A percentile compares a stretch with the other conserved stretches of the same genome.
These are phyloP conservation scores for Rhodotorula sp. DNA, from an alignment of 1,284 basidiomycete species.

Conservation along the genomic window DNA sequence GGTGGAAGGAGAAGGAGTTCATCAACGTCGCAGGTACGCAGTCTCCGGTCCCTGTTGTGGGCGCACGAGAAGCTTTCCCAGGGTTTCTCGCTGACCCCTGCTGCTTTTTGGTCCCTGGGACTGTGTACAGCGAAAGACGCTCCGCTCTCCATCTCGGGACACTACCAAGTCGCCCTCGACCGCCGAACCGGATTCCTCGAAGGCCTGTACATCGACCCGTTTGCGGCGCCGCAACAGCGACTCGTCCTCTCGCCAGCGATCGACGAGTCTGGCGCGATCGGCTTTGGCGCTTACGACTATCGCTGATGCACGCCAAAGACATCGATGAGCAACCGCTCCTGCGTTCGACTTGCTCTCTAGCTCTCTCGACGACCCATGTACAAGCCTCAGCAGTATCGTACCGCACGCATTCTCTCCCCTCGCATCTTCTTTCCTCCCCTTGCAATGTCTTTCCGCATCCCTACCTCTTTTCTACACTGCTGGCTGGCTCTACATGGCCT, in stretches of 20 bases:
- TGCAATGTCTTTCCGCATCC: too few species aligned
- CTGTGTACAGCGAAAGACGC: slow-evolving; percentile 24
- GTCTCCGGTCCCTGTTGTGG: too few species aligned
- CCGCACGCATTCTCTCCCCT: too few species aligned
- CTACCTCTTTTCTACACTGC: too few species aligned
- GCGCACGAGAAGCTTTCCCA: too few species aligned
- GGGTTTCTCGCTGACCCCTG: too few species aligned
- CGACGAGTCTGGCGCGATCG: slow-evolving; percentile 2
- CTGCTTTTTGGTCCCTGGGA: too few species aligned
- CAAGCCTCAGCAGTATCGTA: not conserved
- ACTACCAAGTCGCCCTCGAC: slow-evolving; percentile 30
- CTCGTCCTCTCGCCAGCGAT: slow-evolving; percentile 21
- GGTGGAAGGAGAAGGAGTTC: slow-evolving; percentile 39
- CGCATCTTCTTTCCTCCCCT: too few species aligned
- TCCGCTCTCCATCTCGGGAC: slow-evolving; percentile 30
- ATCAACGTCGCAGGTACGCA: slow-evolving; percentile 29
- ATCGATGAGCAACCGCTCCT: not conserved
- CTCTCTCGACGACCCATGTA: not conserved
- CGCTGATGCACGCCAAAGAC: not conserved
- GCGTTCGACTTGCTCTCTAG: not conserved
- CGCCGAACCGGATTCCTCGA: slow-evolving; percentile 34
- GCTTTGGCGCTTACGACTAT: slow-evolving; percentile 1
- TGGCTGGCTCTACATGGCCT: too few species aligned
- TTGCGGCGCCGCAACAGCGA: slow-evolving; percentile 31
- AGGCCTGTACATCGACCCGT: slow-evolving; percentile 37